phyloP scores from a whole-genome alignment of 768 basidiomycete genomes.

The Cyclocybe cylindracea region DNA sequence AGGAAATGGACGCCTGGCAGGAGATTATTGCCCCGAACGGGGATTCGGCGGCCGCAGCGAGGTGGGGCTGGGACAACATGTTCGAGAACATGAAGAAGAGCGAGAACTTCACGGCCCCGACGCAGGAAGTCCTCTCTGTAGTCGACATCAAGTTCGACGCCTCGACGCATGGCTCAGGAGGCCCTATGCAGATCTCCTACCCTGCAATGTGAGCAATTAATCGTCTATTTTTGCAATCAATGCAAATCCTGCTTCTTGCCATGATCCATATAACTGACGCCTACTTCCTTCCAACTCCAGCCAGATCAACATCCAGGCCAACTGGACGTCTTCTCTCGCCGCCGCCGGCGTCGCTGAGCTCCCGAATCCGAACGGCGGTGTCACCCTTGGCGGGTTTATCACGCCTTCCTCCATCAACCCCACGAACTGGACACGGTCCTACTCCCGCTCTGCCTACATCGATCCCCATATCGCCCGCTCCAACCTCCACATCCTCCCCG shows the following conservation, averaged over 20 bases:
- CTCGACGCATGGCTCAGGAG: constrained; percentile 47
- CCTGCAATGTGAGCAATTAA: constrained; percentile 44
- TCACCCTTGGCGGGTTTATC: constrained; percentile 52
- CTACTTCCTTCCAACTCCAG: constrained; percentile 19
- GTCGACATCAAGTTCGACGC: constrained; percentile 46
- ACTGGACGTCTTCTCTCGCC: constrained; percentile 57
- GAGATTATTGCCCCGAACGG: constrained; percentile 33
- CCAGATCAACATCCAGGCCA: constrained; percentile 48
- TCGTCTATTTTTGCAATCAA: neutral
- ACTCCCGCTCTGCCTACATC: constrained; percentile 67
- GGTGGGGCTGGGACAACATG: constrained; percentile 49
- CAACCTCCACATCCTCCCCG: constrained; percentile 60
- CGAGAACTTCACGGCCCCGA: constrained; percentile 58
- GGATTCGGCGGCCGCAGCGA: constrained; percentile 16
- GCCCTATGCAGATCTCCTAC: constrained; percentile 44
- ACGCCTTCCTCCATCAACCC: constrained; percentile 63
- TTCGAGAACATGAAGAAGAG: constrained; percentile 47
- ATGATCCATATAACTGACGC: no score
- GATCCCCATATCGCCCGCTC: constrained; percentile 55
- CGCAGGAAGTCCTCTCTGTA: constrained; percentile 31
- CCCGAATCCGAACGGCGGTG: constrained; percentile 46
- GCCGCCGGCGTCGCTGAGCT: constrained; percentile 41
- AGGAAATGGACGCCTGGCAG: constrained; percentile 49
- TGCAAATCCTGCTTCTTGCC: neutral
- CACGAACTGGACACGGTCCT: constrained; percentile 62